Percentiles rank a stretch among this genome's conserved stretches.
phyloP scores from a whole-genome alignment of 257 asterid genomes.

The Solanum medicagineum region DNA sequence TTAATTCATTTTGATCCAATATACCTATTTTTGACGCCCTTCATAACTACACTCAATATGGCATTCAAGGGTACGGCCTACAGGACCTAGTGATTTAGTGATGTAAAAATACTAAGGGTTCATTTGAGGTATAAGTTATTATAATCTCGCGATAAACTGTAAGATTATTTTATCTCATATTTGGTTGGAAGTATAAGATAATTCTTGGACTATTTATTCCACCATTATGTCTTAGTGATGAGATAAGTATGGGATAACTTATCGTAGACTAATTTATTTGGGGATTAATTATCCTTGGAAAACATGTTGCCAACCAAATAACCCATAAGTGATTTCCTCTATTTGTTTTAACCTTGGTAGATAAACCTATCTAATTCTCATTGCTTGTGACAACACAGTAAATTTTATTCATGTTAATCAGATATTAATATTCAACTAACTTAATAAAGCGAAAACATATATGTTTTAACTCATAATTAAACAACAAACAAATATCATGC shows the following conservation, averaged over 20 bases:
- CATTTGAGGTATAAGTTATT: no score
- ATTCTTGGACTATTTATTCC: no score
- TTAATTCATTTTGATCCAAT: background rate
- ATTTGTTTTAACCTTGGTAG: background rate
- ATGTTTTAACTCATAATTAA: background rate
- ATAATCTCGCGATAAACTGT: no score
- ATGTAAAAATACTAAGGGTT: accelerated
- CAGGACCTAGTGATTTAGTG: background rate
- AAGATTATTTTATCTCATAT: no score
- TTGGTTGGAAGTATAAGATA: no score
- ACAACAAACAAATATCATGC: background rate
- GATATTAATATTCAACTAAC: background rate
- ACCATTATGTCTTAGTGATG: no score
- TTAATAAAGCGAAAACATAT: background rate
- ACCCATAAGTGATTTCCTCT: background rate
- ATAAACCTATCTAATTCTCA: no score
- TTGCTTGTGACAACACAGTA: background rate
- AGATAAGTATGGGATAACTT: no score
- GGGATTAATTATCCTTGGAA: no score
- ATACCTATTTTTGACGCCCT: background rate
- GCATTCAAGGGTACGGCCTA: background rate
- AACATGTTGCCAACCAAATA: no score
- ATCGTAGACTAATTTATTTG: no score
- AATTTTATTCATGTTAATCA: background rate
- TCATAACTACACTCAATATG: background rate